Evolutionary conservation across 2,329 filamentous ascomycete species (phyloP).

Genomic region (Aspergillus sojae): DNA sequence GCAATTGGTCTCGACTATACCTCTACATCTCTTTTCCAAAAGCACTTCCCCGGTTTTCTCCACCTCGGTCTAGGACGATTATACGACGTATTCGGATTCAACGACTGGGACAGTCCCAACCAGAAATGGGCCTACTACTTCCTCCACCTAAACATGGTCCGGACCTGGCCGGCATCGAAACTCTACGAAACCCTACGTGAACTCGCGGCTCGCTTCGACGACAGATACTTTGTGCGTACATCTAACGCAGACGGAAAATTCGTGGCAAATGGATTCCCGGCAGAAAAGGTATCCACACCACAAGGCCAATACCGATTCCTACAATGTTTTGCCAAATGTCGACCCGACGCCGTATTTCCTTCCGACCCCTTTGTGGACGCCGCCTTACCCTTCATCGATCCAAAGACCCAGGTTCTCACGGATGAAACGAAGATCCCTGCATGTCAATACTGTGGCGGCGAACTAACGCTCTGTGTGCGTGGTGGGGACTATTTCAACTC

Average conservation of each 20-base stretch:
- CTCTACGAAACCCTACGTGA: conserved; percentile 12
- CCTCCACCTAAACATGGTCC: conserved; percentile 22
- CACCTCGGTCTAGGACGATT: conserved; percentile 30
- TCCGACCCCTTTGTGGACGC: conserved; percentile 22
- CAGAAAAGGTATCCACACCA: conserved; percentile 19
- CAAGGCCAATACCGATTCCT: conserved; percentile 26
- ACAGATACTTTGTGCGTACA: conserved; percentile 22
- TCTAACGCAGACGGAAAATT: conserved; percentile 27
- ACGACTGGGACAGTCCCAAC: conserved; percentile 15
- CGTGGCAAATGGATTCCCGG: conserved; percentile 21
- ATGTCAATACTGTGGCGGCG: conserved; percentile 22
- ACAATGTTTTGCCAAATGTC: conserved; percentile 25
- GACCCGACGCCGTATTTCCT: conserved; percentile 20
- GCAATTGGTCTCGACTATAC: conserved; percentile 28
- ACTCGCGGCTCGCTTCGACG: conserved; percentile 2
- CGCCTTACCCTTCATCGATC: conserved; percentile 21
- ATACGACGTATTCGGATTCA: conserved; percentile 25
- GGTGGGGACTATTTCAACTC: conserved; percentile 26
- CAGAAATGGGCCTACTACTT: conserved; percentile 30
- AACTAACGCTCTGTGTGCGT: conserved; percentile 25
- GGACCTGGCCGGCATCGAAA: conserved; percentile 14
- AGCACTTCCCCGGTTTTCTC: conserved; percentile 29
- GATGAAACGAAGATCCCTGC: conserved; percentile 16
- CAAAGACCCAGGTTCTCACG: conserved; percentile 16
- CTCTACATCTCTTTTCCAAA: conserved; percentile 24